Evolutionary conservation across 805 yeast species (phyloP), one percentile per base, ranked within the genome.

Genomic region (Maudiozyma pseudohumilis): DNA sequence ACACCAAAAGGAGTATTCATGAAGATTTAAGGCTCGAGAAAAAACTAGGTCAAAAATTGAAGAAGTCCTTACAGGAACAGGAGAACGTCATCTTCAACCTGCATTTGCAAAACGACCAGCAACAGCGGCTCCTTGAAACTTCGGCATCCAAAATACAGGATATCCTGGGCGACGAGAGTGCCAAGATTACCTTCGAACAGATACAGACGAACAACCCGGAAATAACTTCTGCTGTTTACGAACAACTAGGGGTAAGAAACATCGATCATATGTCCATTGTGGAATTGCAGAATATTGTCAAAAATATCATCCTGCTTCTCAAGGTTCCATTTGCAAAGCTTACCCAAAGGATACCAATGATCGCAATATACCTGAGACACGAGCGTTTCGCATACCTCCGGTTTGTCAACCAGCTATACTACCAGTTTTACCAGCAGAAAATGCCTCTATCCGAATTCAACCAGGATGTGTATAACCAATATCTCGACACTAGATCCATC

Each of bases 271-370:
- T 62, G 16, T 47, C 54, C 10, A 25, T 53, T 37, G 45, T 55
- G 3, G 52, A 56, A 17, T 52, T 63, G 13, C 65, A 61, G 24
- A 64, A 63, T 42, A 43, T 57, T 4, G 45, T 63, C 21, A 64
- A 63, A 41, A 55, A 61, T 42, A 40, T 63, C 7, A 42, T 60
- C 31, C 41, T 60, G 2, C 41, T 55, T 21, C 49, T 63, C 31
- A 52, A 52, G 11, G 52, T 61, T 13, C 65, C 67, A 12, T 54
- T 47, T 29, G 40, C 55, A 11, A 47, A 58, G 29, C 40, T 60
- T 7, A 45, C 49, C 24, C 40, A 47, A 25, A 43, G 41, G 25
- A 43, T 64, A 8, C 54, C 61, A 3, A 35, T 48, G 11, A 48
- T 62, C 9, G 55, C 46, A 2, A 45, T 48, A 3, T 42, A 48